These are phyloP conservation scores for Aureobasidium melanogenum DNA, from an alignment of 2,329 filamentous ascomycete species.

Conservation along the genomic window DNA sequence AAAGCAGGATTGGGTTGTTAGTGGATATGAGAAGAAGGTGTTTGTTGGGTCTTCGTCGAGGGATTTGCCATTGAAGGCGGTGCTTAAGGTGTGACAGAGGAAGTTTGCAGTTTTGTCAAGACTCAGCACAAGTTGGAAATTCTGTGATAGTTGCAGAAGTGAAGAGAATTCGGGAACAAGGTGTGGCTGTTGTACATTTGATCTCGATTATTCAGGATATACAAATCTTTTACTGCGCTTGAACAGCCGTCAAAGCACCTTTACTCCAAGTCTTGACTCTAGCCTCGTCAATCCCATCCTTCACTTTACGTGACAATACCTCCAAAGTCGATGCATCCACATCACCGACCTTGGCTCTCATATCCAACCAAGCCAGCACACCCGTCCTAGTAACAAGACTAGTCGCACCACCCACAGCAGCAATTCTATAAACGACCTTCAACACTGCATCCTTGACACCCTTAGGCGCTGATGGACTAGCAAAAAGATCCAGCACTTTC, in stretches of 20 bases:
- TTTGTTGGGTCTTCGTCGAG: not conserved
- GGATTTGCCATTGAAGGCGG: not conserved
- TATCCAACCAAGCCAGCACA: conserved; percentile 64
- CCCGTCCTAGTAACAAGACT: conserved; percentile 74
- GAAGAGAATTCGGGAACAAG: too few relatives aligned
- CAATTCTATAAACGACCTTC: conserved; percentile 55
- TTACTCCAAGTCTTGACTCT: conserved; percentile 19
- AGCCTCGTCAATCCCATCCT: conserved; percentile 58
- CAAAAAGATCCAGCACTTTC: conserved; percentile 60
- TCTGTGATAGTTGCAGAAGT: too few relatives aligned
- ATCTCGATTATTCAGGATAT: too few relatives aligned
- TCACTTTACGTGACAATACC: conserved; percentile 49
- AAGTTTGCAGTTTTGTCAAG: too few relatives aligned
- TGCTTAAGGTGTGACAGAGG: not conserved
- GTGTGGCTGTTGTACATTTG: too few relatives aligned
- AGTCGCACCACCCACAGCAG: conserved; percentile 62
- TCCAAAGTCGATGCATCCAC: conserved; percentile 44
- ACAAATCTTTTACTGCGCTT: not conserved
- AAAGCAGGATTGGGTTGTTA: conserved; percentile 60
- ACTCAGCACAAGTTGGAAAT: too few relatives aligned
- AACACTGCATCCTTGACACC: conserved; percentile 53
- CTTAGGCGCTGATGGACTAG: conserved; percentile 53
- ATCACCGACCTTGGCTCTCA: conserved; percentile 43
- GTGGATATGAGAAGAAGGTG: not conserved
- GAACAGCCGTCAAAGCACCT: not conserved